Conservation (phyloP, 352 stramenopile genomes). For the Globisporangium ultimum region DNA sequence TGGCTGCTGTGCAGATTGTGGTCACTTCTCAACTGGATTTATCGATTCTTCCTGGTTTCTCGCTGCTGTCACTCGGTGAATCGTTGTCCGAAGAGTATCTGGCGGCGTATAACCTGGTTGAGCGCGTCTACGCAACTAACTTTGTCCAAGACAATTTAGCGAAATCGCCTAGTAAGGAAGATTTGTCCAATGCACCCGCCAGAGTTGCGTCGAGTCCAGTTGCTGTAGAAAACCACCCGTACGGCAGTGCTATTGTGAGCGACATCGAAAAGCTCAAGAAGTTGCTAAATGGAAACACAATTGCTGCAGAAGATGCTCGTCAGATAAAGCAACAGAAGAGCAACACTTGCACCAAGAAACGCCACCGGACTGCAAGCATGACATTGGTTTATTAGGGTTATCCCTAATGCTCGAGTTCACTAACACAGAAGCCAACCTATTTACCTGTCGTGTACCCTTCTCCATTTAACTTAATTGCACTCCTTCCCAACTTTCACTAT, state of each 20-base stretch:
- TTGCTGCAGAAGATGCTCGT: neutral
- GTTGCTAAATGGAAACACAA: neutral
- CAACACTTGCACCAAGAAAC: constrained; percentile 7
- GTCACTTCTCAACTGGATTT: constrained; percentile 20
- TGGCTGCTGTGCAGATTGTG: constrained; percentile 44
- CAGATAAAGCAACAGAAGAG: neutral
- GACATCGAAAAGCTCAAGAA: constrained; percentile 1
- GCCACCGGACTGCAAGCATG: constrained; percentile 9
- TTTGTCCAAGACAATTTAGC: neutral
- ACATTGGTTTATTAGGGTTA: constrained; percentile 9
- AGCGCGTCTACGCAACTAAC: constrained; percentile 23
- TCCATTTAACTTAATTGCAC: no score
- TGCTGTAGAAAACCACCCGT: constrained; percentile 11
- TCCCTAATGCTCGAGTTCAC: no score
- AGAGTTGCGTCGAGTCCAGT: constrained; percentile 14
- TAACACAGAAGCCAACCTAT: no score
- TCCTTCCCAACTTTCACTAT: no score
- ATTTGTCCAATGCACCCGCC: neutral
- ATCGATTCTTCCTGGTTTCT: constrained; percentile 23
- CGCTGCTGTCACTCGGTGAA: neutral
- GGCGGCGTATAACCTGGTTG: constrained; percentile 34
- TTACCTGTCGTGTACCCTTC: no score
- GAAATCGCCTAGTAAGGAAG: neutral
- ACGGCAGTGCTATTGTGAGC: neutral
- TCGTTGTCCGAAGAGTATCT: constrained; percentile 25